phyloP scores from a whole-genome alignment of 352 stramenopile species.

The Pythium vanterpoolii region DNA sequence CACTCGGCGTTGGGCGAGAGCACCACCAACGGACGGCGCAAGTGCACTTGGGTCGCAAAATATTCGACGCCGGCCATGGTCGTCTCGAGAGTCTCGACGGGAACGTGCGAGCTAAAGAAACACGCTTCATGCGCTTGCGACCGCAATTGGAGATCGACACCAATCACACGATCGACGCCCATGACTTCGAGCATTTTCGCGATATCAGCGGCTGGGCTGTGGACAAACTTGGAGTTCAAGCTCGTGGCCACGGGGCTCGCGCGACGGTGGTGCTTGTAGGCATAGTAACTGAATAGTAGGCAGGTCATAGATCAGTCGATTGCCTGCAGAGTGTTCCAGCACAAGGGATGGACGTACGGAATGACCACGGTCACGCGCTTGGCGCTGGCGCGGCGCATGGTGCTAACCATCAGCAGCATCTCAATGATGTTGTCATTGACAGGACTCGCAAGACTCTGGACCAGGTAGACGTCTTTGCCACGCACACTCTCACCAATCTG shows the following conservation, averaged over 20 bases:
- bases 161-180: conserved; percentile 92
- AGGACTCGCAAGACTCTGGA: conserved; percentile 89
- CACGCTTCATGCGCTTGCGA: conserved; percentile 86
- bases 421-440: conserved; percentile 96
- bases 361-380: conserved; percentile 94
- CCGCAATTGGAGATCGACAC: conserved; percentile 90
- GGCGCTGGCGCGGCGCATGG: conserved; percentile 89
- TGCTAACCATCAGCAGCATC: conserved; percentile 93
- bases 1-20: conserved; percentile 88
- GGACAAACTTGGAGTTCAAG: conserved; percentile 91
- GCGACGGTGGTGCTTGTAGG: conserved; percentile 92
- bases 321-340: not conserved
- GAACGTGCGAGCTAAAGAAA: conserved; percentile 90
- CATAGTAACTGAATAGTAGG: conserved; percentile 74
- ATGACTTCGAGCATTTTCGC: conserved; percentile 94
- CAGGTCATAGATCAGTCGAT: not conserved
- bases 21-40: conserved; percentile 80
- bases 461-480: conserved; percentile 93
- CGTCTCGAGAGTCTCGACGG: conserved; percentile 92
- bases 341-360: conserved; percentile 54
- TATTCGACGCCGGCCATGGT: conserved; percentile 90
- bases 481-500: conserved; percentile 91
- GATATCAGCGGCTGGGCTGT: conserved; percentile 83
- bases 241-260: conserved; percentile 82
- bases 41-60: conserved; percentile 84